A percentile compares a stretch with the other conserved stretches of the same genome.
These are phyloP conservation scores for Discostella pseudostelligera DNA, from an alignment of 108 stramenopile species.

Conservation along the genomic window DNA sequence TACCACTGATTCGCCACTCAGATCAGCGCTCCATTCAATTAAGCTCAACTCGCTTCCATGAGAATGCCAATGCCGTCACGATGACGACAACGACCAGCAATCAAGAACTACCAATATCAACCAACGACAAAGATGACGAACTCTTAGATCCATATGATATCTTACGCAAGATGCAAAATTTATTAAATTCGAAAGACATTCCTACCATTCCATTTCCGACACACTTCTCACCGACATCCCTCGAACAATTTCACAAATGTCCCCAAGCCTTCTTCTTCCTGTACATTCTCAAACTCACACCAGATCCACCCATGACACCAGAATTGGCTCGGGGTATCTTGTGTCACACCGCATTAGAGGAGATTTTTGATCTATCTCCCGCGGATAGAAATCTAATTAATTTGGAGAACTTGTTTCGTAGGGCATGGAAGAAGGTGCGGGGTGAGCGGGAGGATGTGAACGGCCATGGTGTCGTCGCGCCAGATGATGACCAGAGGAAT, in stretches of 20 bases:
- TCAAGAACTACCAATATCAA: not conserved
- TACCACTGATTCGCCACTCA: no score
- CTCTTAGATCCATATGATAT: slow-evolving; percentile 38
- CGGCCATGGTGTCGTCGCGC: not conserved
- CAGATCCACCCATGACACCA: slow-evolving; percentile 56
- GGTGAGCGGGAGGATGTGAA: slow-evolving; percentile 5
- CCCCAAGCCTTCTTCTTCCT: slow-evolving; percentile 87
- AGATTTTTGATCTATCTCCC: slow-evolving; percentile 79
- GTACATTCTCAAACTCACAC: slow-evolving; percentile 67
- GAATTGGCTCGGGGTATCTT: slow-evolving; percentile 72
- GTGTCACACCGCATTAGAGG: slow-evolving; percentile 80
- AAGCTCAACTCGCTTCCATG: no score
- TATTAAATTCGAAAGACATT: not conserved
- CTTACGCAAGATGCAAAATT: slow-evolving; percentile 16
- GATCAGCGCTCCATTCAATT: no score
- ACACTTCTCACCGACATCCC: slow-evolving; percentile 73
- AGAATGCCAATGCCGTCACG: not conserved
- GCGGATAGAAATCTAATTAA: slow-evolving; percentile 63
- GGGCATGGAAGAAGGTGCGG: slow-evolving; percentile 49
- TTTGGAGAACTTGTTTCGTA: slow-evolving; percentile 80
- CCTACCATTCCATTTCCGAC: slow-evolving; percentile 60
- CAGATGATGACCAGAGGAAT: slow-evolving; percentile 3
- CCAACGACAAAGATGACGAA: not conserved
- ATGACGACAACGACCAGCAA: not conserved
- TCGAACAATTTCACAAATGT: slow-evolving; percentile 73